Evolutionary conservation across 768 basidiomycete species (phyloP).

Genomic region (Lentinula sp.): DNA sequence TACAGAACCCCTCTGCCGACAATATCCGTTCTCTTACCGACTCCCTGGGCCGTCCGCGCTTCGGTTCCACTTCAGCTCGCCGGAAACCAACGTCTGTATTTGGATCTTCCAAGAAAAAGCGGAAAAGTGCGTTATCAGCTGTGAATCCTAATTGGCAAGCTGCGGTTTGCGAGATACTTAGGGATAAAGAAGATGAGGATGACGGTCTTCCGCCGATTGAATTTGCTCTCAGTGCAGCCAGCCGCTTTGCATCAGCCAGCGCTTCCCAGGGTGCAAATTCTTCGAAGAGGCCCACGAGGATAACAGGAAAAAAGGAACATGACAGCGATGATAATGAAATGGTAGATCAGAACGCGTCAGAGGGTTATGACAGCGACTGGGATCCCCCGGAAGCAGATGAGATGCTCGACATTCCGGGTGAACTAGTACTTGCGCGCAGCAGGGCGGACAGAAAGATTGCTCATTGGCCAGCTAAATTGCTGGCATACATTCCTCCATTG

Average conservation of each 20-base stretch:
- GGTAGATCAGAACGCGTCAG: slow-evolving; percentile 9
- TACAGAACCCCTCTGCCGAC: slow-evolving; percentile 25
- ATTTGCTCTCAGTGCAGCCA: slow-evolving; percentile 15
- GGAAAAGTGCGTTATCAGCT: slow-evolving; percentile 26
- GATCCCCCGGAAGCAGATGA: slow-evolving; percentile 41
- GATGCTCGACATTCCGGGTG: slow-evolving; percentile 57
- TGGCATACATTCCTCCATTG: slow-evolving; percentile 40
- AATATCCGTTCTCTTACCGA: slow-evolving; percentile 35
- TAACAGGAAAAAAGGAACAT: slow-evolving; percentile 21
- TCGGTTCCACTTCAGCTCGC: slow-evolving; percentile 32
- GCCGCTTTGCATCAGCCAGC: slow-evolving; percentile 8
- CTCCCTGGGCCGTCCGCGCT: slow-evolving; percentile 31
- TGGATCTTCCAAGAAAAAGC: slow-evolving; percentile 41
- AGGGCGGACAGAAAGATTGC: slow-evolving; percentile 20
- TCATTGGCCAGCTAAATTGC: slow-evolving; percentile 67
- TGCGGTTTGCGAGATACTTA: slow-evolving; percentile 42
- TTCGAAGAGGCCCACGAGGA: slow-evolving; percentile 10
- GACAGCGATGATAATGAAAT: slow-evolving; percentile 6
- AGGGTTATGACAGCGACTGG: slow-evolving; percentile 19
- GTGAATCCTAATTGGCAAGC: slow-evolving; percentile 36
- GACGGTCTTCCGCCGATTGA: slow-evolving; percentile 43
- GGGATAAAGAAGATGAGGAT: slow-evolving; percentile 32
- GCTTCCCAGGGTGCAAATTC: slow-evolving; percentile 8
- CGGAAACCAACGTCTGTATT: slow-evolving; percentile 6
- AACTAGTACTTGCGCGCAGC: slow-evolving; percentile 52